Conservation (phyloP, 163 green algal species). For the Scenedesmus sp. region DNA sequence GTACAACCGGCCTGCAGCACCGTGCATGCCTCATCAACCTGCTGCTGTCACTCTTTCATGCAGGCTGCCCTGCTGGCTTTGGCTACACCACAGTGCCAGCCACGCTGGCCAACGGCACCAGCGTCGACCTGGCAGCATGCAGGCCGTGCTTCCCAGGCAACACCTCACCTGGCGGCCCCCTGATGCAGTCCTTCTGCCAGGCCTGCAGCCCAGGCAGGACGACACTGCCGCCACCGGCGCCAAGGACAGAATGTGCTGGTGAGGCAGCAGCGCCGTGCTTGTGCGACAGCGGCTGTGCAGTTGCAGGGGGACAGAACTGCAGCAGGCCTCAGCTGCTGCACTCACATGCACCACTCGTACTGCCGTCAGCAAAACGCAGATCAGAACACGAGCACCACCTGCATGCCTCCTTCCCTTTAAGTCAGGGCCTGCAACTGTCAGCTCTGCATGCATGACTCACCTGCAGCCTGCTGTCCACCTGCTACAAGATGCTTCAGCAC, state of each 20-base stretch:
- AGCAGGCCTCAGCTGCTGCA: too few species aligned
- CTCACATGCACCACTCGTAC: too few species aligned
- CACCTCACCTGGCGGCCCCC: background rate
- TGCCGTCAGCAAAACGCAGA: too few species aligned
- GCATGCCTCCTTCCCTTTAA: too few species aligned
- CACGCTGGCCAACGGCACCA: background rate
- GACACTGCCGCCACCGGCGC: background rate
- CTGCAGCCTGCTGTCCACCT: too few species aligned
- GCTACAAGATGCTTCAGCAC: too few species aligned
- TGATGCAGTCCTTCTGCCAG: background rate
- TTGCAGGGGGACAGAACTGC: too few species aligned
- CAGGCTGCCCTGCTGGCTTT: slow-evolving; percentile 1
- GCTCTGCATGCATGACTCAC: too few species aligned
- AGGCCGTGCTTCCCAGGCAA: background rate
- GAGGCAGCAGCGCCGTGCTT: background rate
- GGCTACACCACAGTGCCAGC: too few species aligned
- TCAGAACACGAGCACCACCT: too few species aligned
- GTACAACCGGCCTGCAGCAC: background rate
- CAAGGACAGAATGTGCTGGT: background rate
- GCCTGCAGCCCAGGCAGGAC: background rate
- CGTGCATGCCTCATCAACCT: background rate
- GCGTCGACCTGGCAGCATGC: background rate
- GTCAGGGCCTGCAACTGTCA: too few species aligned
- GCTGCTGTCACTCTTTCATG: background rate
- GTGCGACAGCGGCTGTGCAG: too few species aligned